Evolutionary conservation across 2,329 filamentous ascomycete species (phyloP), one percentile per base, ranked within the genome.

Genomic region (Didymella pomorum): DNA sequence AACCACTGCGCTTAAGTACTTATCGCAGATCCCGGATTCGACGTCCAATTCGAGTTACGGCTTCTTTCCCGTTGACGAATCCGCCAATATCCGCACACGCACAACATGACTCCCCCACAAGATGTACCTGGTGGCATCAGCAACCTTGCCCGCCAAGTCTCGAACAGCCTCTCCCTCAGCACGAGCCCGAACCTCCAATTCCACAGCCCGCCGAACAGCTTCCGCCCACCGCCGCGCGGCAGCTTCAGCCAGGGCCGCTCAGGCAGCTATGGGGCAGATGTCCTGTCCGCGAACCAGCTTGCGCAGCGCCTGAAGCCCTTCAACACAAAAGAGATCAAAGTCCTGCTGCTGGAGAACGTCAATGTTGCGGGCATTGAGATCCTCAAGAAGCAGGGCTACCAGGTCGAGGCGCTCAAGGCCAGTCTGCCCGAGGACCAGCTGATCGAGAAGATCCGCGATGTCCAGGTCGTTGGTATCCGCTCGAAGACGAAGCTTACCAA

Each of bases 361-460:
- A 99, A 99, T 77, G 83, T 92, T 79, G 92, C 92, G 23, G 95
- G 95, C 14, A 86, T 88, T 70, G 88, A 96, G 45, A 93, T 97
- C 56, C 83, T 99, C 57, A 86, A 81, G 57, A 83, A 82, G 56
- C 93, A 99, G 79, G 95, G 95, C 58, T 99, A 99, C 78, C 95
- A 99, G 79, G 95, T 99, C 31, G 95, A 99, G 80, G 86, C 88
- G 48, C 81, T 94, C 65, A 99, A 97, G 83, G 89, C 87, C 64
- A 97, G 93, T 31, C 81, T 99, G 56, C 89, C 92, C 0, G 95
- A 99, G 76, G 92, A 95, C 69, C 85, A 98, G 80, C 86, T 99
- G 70, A 96, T 99, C 76, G 89, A 96, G 81, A 99, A 97, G 85
- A 99, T 99, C 74, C 96, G 92, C 61, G 91, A 97, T 76, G 91